These are phyloP conservation scores for Amauroascus verrucosus DNA, from an alignment of 2,329 filamentous ascomycete species.

Conservation along the genomic window DNA sequence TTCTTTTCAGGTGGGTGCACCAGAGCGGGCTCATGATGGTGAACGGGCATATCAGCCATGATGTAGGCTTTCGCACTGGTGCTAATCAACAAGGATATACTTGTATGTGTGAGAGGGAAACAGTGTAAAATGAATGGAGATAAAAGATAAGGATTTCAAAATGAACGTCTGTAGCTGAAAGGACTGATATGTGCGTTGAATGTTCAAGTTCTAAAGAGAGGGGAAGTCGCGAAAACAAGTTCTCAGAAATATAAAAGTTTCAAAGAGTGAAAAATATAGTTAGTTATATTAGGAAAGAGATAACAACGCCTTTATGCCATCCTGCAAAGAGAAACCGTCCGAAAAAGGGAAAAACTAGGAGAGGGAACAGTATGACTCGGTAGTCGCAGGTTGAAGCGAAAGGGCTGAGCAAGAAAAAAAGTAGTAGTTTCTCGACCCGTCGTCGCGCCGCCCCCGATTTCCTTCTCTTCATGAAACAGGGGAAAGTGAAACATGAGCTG, in stretches of 20 bases:
- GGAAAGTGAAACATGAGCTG: constrained; percentile 7
- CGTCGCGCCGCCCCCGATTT: background rate
- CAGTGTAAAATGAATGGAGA: background rate
- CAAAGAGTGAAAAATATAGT: no score
- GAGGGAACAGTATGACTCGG: no score
- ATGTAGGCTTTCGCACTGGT: background rate
- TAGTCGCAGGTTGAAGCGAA: no score
- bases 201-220: background rate
- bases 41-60: constrained; percentile 10
- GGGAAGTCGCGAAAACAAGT: background rate
- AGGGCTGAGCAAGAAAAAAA: background rate
- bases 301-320: no score
- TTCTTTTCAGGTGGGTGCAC: background rate
- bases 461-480: background rate
- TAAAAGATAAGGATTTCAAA: background rate
- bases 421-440: no score
- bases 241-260: background rate
- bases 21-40: constrained; percentile 3
- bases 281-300: no score
- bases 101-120: background rate
- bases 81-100: background rate
- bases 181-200: background rate
- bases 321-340: no score
- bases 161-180: background rate
- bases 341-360: no score